Evolutionary conservation across 179 eudicot species (phyloP).

Genomic region (Sideroxylon spinosum): DNA sequence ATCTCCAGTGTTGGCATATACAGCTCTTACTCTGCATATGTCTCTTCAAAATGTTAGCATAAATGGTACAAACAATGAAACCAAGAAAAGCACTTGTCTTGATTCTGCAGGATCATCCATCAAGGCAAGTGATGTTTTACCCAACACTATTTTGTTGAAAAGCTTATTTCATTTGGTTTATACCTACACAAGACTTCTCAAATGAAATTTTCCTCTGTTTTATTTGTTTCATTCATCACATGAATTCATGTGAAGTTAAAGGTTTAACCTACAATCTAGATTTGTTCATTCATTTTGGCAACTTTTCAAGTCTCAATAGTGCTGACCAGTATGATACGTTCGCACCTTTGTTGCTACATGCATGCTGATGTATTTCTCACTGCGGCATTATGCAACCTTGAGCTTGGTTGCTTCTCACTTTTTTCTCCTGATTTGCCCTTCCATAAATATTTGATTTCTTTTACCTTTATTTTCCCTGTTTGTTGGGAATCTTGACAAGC

Average conservation of each 20-base stretch:
- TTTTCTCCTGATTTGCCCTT: slow-evolving; percentile 2
- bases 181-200: not conserved
- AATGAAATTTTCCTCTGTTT: not conserved
- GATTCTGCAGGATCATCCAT: slow-evolving; percentile 28
- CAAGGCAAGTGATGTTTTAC: slow-evolving; percentile 41
- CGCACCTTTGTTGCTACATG: not conserved
- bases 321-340: not conserved
- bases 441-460: not conserved
- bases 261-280: not conserved
- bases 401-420: slow-evolving; percentile 3
- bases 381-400: not conserved
- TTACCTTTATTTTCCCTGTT: not conserved
- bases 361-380: not conserved
- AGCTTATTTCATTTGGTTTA: not conserved
- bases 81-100: slow-evolving; percentile 25
- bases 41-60: slow-evolving; percentile 44
- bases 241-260: not conserved
- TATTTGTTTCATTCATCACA: slow-evolving; percentile 5
- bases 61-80: slow-evolving; percentile 22
- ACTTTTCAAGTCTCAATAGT: not conserved
- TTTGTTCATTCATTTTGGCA: not conserved
- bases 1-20: slow-evolving; percentile 55
- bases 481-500: not conserved
- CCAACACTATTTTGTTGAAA: slow-evolving; percentile 7
- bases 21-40: slow-evolving; percentile 60